Evolutionary conservation across 192 early-diverging fungal species (phyloP).

Genomic region (Entophlyctis luteolus): DNA sequence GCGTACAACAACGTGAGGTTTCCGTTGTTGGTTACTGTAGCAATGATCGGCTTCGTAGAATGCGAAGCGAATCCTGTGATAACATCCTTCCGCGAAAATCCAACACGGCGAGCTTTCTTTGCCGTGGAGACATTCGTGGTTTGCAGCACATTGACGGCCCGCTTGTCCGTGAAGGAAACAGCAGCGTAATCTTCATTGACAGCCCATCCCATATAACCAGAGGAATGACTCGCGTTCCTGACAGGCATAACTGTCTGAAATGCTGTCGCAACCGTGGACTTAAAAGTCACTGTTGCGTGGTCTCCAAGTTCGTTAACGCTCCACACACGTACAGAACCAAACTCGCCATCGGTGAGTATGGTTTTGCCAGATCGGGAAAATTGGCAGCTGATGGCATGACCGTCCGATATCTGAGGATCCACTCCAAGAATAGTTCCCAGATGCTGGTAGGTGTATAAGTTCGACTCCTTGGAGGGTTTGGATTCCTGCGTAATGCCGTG

Average conservation of each 20-base stretch:
- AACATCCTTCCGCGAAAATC: slow-evolving; percentile 25
- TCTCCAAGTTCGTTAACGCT: slow-evolving; percentile 26
- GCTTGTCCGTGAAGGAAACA: slow-evolving; percentile 23
- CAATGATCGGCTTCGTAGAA: slow-evolving; percentile 21
- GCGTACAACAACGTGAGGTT: slow-evolving; percentile 28
- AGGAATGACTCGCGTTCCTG: neutral
- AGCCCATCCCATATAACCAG: slow-evolving; percentile 23
- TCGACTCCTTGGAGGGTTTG: slow-evolving; percentile 5
- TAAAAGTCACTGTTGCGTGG: slow-evolving; percentile 9
- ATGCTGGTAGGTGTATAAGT: slow-evolving; percentile 5
- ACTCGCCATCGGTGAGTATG: slow-evolving; percentile 24
- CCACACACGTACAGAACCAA: slow-evolving; percentile 21
- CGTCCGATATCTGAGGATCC: slow-evolving; percentile 14
- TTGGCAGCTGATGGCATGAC: neutral
- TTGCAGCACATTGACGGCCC: neutral
- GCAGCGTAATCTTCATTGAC: slow-evolving; percentile 13
- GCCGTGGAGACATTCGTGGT: neutral
- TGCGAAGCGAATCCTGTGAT: slow-evolving; percentile 25
- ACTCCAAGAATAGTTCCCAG: slow-evolving; percentile 26
- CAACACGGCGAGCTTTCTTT: neutral
- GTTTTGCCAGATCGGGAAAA: slow-evolving; percentile 30
- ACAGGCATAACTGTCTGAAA: slow-evolving; percentile 17
- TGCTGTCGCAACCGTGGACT: slow-evolving; percentile 7
- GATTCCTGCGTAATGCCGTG: slow-evolving; percentile 15
- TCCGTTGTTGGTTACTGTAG: slow-evolving; percentile 25